phyloP scores from a whole-genome alignment of 2,329 filamentous ascomycete species.

The Aspergillus chevalieri region DNA sequence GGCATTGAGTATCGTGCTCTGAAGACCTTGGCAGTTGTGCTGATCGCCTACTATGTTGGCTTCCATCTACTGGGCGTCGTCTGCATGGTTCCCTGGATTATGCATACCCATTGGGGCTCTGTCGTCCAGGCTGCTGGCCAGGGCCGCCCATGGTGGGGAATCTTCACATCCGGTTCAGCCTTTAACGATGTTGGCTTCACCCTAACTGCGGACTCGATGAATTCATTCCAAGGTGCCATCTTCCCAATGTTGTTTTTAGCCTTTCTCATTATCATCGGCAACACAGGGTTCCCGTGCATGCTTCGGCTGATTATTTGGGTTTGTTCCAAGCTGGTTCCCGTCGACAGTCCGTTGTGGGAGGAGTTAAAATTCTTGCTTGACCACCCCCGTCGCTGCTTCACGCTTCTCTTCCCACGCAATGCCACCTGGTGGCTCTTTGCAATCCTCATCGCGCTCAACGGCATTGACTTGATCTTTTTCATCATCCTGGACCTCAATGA shows the following conservation, averaged over 20 bases:
- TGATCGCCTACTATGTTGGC: conserved; percentile 73
- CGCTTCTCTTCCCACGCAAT: conserved; percentile 78
- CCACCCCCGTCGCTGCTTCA: conserved; percentile 93
- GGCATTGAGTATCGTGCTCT: conserved; percentile 93
- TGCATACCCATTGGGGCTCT: conserved; percentile 55
- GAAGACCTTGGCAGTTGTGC: conserved; percentile 73
- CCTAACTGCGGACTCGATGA: conserved; percentile 89
- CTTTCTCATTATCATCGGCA: conserved; percentile 88
- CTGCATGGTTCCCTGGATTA: conserved; percentile 74
- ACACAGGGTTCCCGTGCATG: conserved; percentile 93
- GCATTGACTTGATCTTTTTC: conserved; percentile 81
- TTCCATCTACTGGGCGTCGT: conserved; percentile 74
- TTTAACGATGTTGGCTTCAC: conserved; percentile 97
- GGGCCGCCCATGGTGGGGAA: conserved; percentile 76
- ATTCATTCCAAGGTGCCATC: conserved; percentile 71
- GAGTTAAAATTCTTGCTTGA: conserved; percentile 86
- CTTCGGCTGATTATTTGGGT: conserved; percentile 89
- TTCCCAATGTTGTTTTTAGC: conserved; percentile 70
- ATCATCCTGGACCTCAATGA: conserved; percentile 83
- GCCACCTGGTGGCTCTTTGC: conserved; percentile 96
- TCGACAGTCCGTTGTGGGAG: conserved; percentile 70
- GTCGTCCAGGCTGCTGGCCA: conserved; percentile 59
- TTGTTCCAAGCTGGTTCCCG: conserved; percentile 59
- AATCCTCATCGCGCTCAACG: conserved; percentile 75
- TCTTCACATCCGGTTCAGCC: conserved; percentile 80